Conservation (phyloP, 441 rosid genomes). For the Codiaeum variegatum region DNA sequence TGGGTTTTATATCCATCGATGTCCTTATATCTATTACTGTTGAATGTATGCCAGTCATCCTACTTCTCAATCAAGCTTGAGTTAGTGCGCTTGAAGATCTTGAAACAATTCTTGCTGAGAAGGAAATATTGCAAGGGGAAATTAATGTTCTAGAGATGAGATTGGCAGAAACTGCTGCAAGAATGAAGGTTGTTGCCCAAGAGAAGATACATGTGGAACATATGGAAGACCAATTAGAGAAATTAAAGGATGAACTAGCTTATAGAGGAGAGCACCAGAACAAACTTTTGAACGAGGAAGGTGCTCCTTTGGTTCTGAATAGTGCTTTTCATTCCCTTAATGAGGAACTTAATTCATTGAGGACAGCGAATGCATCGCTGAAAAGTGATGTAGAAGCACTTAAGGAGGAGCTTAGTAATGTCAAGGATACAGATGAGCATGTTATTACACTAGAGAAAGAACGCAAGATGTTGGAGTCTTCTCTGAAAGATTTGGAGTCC, state of each 20-base stretch:
- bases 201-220: conserved; percentile 68
- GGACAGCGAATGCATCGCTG: conserved; percentile 57
- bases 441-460: conserved; percentile 64
- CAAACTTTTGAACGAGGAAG: conserved; percentile 26
- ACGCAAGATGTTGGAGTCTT: conserved; percentile 50
- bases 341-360: conserved; percentile 61
- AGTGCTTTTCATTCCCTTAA: conserved; percentile 41
- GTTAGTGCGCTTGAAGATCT: conserved; percentile 72
- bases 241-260: conserved; percentile 52
- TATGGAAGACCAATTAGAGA: conserved; percentile 68
- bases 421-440: conserved; percentile 61
- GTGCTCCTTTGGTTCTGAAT: conserved; percentile 27
- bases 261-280: conserved; percentile 33
- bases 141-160: conserved; percentile 61
- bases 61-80: conserved; percentile 83
- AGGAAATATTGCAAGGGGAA: conserved; percentile 72
- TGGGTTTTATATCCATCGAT: neutral
- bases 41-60: conserved; percentile 51
- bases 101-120: conserved; percentile 60
- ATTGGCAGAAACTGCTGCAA: conserved; percentile 82
- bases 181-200: conserved; percentile 64
- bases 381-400: conserved; percentile 65
- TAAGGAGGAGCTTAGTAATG: conserved; percentile 44
- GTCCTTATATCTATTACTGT: conserved; percentile 13
- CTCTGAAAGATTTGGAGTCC: conserved; percentile 66